Evolutionary conservation across 495 filamentous ascomycete species (phyloP).

Genomic region (Aspergillus egyptiacus): DNA sequence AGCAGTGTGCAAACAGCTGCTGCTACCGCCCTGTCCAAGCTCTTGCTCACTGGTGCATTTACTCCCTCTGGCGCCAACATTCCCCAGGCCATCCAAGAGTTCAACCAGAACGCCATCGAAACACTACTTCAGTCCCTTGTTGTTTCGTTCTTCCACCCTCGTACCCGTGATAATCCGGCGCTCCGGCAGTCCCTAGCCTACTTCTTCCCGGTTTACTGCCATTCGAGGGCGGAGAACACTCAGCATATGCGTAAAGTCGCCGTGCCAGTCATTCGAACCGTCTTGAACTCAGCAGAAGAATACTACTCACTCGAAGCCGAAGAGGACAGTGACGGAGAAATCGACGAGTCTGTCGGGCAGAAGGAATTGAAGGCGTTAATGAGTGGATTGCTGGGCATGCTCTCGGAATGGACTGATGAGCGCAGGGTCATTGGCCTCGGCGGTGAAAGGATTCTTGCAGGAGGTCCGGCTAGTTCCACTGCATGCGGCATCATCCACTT

Average conservation of each 20-base stretch:
- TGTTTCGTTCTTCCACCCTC: slow-evolving; percentile 85
- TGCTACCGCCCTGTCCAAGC: slow-evolving; percentile 73
- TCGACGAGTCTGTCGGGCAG: slow-evolving; percentile 66
- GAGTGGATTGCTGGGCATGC: slow-evolving; percentile 64
- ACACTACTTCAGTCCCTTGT: slow-evolving; percentile 78
- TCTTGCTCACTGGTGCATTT: slow-evolving; percentile 62
- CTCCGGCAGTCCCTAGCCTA: slow-evolving; percentile 87
- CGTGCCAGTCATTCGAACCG: slow-evolving; percentile 60
- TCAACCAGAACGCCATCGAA: slow-evolving; percentile 39
- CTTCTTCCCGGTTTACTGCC: slow-evolving; percentile 94
- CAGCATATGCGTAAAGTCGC: slow-evolving; percentile 67
- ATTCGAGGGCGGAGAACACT: slow-evolving; percentile 72
- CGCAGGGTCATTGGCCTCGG: slow-evolving; percentile 72
- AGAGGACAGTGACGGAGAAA: slow-evolving; percentile 46
- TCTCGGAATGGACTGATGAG: slow-evolving; percentile 95
- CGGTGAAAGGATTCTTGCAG: slow-evolving; percentile 44
- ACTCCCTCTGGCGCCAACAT: slow-evolving; percentile 39
- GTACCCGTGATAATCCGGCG: slow-evolving; percentile 73
- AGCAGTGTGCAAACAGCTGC: slow-evolving; percentile 77
- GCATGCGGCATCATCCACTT: slow-evolving; percentile 51
- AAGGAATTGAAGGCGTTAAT: slow-evolving; percentile 78
- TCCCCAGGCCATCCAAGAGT: slow-evolving; percentile 43
- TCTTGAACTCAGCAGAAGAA: slow-evolving; percentile 47
- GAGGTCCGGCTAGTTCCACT: slow-evolving; percentile 48
- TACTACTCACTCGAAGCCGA: slow-evolving; percentile 47